These are phyloP conservation scores for Teratosphaeriaceae sp. DNA, from an alignment of 2,329 filamentous ascomycete genomes.

Conservation along the genomic window DNA sequence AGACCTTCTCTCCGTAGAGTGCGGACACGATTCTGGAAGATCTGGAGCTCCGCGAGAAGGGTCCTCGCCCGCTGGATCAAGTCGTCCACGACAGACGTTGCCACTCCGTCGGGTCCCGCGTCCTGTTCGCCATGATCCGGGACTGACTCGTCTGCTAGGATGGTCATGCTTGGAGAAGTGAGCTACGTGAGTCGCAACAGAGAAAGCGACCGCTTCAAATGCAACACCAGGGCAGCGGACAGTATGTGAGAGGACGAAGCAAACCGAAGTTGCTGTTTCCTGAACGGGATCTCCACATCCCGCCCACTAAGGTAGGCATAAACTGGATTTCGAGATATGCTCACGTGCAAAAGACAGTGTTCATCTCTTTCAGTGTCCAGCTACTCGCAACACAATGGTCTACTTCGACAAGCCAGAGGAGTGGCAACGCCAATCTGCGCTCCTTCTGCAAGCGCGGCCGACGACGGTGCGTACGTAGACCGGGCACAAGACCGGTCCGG, in stretches of 20 bases:
- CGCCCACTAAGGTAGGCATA: neutral
- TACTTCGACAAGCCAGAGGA: constrained; percentile 76
- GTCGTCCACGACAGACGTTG: constrained; percentile 13
- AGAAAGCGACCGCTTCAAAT: no score
- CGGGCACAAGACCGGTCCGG: neutral
- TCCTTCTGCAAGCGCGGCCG: constrained; percentile 80
- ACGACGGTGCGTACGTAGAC: constrained; percentile 57
- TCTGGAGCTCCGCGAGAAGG: constrained; percentile 36
- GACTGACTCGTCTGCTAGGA: neutral
- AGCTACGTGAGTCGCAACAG: no score
- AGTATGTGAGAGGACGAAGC: no score
- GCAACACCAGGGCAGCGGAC: no score
- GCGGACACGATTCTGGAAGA: constrained; percentile 30
- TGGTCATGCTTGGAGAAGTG: neutral
- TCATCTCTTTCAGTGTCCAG: neutral
- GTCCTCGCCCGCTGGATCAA: constrained; percentile 33
- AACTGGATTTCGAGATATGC: no score
- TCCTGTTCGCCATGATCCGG: neutral
- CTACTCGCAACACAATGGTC: constrained; percentile 61
- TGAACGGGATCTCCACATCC: neutral
- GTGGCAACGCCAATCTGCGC: constrained; percentile 82
- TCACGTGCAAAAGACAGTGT: no score
- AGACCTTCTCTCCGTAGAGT: constrained; percentile 30
- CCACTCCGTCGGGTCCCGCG: no score
- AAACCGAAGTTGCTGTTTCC: neutral